Evolutionary conservation across 352 stramenopile genomes (phyloP).

Genomic region (Phytopythium oedochilum): DNA sequence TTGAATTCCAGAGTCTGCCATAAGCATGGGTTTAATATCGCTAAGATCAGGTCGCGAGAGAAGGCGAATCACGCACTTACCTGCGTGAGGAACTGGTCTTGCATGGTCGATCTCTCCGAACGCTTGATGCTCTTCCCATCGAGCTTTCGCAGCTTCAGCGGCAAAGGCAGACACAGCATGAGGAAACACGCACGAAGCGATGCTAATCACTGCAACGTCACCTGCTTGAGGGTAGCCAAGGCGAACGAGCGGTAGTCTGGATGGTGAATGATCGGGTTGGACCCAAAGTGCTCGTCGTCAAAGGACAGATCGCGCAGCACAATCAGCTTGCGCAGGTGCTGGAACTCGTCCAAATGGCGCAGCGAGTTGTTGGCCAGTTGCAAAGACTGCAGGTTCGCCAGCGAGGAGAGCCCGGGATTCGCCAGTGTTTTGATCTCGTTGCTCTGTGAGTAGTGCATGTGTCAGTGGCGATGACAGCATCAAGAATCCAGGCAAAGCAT

Average conservation of each 20-base stretch:
- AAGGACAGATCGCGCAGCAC: conserved; percentile 57
- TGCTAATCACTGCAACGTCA: conserved; percentile 8
- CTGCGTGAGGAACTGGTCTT: conserved; percentile 50
- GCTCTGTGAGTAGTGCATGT: conserved; percentile 19
- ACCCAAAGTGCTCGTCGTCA: conserved; percentile 80
- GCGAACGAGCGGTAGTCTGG: conserved; percentile 70
- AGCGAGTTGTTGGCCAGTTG: conserved; percentile 77
- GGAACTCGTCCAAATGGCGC: conserved; percentile 60
- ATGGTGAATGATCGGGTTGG: conserved; percentile 61
- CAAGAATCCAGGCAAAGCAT: too few species aligned
- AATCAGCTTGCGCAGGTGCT: conserved; percentile 52
- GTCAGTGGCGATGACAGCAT: too few species aligned
- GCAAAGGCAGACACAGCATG: not conserved
- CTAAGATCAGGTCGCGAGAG: too few species aligned
- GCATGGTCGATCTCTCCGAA: conserved; percentile 27
- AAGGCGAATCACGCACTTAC: conserved; percentile 7
- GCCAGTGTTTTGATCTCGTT: conserved; percentile 61
- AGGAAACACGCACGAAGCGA: not conserved
- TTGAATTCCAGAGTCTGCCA: conserved; percentile 54
- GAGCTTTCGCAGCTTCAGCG: conserved; percentile 31
- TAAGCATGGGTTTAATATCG: not conserved
- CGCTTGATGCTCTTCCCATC: conserved; percentile 39
- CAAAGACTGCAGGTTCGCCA: conserved; percentile 70
- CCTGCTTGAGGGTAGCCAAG: conserved; percentile 61
- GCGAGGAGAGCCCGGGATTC: conserved; percentile 38